Conservation (phyloP, 208 protist species). For the Trypanosoma boissoni region DNA sequence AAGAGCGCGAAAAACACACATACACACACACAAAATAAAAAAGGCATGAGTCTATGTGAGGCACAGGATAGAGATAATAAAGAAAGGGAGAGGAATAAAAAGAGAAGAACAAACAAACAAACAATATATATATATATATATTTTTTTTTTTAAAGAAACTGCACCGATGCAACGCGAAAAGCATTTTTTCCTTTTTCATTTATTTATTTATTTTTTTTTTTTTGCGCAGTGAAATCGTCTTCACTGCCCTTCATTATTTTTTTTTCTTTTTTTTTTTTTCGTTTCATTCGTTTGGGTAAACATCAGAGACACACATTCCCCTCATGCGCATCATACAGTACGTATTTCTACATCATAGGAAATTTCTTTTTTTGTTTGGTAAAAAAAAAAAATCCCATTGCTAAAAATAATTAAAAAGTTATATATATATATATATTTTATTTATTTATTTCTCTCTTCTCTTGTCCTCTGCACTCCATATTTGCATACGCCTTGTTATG, state of each 20-base stretch:
- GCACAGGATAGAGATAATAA: too few relatives aligned
- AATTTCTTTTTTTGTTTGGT: conserved; percentile 5
- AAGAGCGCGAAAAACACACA: too few relatives aligned
- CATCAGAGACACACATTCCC: not conserved
- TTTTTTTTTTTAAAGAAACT: conserved; percentile 2
- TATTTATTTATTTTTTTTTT: not conserved
- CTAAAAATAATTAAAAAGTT: conserved; percentile 13
- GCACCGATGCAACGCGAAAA: conserved; percentile 1
- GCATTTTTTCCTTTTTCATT: not conserved
- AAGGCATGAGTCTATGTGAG: too few relatives aligned
- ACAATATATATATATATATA: too few relatives aligned
- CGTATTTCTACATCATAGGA: not conserved
- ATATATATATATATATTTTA: conserved; percentile 5
- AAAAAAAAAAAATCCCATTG: conserved; percentile 20
- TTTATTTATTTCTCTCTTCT: conserved; percentile 3
- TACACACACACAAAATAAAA: too few relatives aligned
- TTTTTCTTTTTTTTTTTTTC: not conserved
- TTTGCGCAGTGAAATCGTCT: too few relatives aligned
- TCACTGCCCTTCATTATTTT: not conserved
- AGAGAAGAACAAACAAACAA: too few relatives aligned
- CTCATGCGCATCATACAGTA: not conserved
- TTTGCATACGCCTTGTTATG: not conserved
- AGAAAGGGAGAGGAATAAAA: too few relatives aligned
- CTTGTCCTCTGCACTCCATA: not conserved
- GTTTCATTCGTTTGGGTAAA: not conserved